Evolutionary conservation across 2,329 filamentous ascomycete genomes (phyloP).

Genomic region (Drechslerella coelobrocha): DNA sequence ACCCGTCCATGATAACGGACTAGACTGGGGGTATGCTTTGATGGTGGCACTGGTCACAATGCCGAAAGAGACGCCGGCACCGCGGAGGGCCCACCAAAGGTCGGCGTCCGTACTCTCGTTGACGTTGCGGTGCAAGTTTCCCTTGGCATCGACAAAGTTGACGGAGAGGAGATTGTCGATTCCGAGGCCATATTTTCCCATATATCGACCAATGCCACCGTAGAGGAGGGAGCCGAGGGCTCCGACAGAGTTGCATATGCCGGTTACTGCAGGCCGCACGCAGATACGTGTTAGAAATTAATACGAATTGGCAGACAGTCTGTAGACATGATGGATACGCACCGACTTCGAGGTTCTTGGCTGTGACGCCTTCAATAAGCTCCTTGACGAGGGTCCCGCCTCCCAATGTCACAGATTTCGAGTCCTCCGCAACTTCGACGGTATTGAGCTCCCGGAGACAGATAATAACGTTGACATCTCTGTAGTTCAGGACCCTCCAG

Average conservation of each 20-base stretch:
- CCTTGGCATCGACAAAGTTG: conserved; percentile 59
- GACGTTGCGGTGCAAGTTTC: conserved; percentile 56
- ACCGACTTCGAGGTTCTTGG: conserved; percentile 30
- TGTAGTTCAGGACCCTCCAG: conserved; percentile 23
- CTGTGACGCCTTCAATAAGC: conserved; percentile 25
- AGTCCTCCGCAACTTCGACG: conserved; percentile 32
- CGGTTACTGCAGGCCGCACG: conserved; percentile 20
- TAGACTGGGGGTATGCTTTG: conserved; percentile 56
- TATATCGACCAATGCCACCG: conserved; percentile 48
- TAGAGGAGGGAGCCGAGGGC: conserved; percentile 27
- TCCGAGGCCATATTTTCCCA: conserved; percentile 53
- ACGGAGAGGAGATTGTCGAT: conserved; percentile 60
- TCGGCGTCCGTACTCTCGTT: conserved; percentile 54
- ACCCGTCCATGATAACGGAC: conserved; percentile 52
- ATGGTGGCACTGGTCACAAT: conserved; percentile 59
- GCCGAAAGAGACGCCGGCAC: conserved; percentile 60
- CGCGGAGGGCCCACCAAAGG: conserved; percentile 60
- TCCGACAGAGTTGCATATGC: conserved; percentile 39
- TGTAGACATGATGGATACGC: neutral
- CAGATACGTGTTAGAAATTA: neutral
- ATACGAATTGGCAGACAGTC: neutral
- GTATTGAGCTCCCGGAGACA: conserved; percentile 27
- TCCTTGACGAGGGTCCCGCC: conserved; percentile 47
- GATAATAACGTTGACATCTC: conserved; percentile 44
- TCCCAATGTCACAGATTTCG: conserved; percentile 45